Conservation (phyloP, 176 grass and related monocot genomes). For the Tillandsia fasciculata region DNA sequence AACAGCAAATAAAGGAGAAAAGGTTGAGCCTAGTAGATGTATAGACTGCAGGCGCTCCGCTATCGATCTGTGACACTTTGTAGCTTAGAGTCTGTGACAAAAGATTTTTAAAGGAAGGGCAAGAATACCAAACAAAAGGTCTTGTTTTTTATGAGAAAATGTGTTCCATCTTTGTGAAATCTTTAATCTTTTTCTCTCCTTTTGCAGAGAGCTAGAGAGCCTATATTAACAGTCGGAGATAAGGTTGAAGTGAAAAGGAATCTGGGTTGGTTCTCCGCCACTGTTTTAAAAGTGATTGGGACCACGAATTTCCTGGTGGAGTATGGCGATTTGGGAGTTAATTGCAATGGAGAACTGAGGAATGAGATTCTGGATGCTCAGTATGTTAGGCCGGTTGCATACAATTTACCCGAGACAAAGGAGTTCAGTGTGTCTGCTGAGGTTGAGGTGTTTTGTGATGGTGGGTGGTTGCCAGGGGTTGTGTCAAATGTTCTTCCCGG, state of each 20-base stretch:
- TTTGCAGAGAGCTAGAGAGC: not conserved
- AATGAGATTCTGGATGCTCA: conserved; percentile 46
- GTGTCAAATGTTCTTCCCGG: conserved; percentile 12
- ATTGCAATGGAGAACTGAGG: not conserved
- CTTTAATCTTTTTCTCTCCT: not conserved
- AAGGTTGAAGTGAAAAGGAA: conserved; percentile 46
- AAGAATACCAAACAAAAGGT: too few species aligned
- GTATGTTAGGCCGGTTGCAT: conserved; percentile 33
- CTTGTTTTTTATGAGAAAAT: too few species aligned
- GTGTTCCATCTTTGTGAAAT: too few species aligned
- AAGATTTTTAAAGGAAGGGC: too few species aligned
- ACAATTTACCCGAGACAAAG: not conserved
- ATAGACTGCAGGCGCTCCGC: too few species aligned
- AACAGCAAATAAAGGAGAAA: too few species aligned
- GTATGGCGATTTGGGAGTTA: conserved; percentile 31
- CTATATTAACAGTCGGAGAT: conserved; percentile 23
- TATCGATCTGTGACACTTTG: too few species aligned
- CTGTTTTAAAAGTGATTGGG: conserved; percentile 22
- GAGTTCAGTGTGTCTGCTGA: conserved; percentile 15
- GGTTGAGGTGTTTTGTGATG: conserved; percentile 39
- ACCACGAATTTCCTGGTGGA: conserved; percentile 31
- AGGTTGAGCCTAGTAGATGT: too few species aligned
- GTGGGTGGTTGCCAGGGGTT: conserved; percentile 34
- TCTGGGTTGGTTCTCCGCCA: conserved; percentile 47
- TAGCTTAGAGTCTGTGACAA: too few species aligned